Percentiles rank a stretch among this genome's conserved stretches.
These are phyloP conservation scores for Arthrinium puccinioides DNA, from an alignment of 2,329 filamentous ascomycete species.

Conservation along the genomic window DNA sequence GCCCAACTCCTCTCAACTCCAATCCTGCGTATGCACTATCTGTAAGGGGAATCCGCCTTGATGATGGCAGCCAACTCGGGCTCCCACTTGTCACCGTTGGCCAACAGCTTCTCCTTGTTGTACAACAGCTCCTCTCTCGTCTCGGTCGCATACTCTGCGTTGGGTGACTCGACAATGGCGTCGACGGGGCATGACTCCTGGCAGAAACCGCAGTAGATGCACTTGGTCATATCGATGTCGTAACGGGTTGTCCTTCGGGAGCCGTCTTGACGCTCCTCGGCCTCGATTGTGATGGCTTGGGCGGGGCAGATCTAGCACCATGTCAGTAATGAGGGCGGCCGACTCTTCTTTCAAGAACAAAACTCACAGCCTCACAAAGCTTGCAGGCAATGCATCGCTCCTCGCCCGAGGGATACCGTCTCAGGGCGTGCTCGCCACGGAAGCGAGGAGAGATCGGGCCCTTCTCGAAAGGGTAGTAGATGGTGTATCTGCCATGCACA, in stretches of 20 bases:
- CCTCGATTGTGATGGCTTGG: conserved; percentile 97
- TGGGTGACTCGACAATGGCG: conserved; percentile 65
- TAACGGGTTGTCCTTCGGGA: conserved; percentile 93
- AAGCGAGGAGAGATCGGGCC: conserved; percentile 96
- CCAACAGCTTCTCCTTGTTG: conserved; percentile 90
- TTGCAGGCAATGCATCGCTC: conserved; percentile 99
- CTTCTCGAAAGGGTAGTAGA: conserved; percentile 98
- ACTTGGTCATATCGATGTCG: conserved; percentile 99
- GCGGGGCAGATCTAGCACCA: conserved; percentile 75
- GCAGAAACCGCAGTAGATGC: conserved; percentile 99
- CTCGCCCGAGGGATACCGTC: conserved; percentile 93
- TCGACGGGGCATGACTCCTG: conserved; percentile 98
- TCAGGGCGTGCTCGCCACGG: conserved; percentile 93
- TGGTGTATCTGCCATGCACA: conserved; percentile 67
- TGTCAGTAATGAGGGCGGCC: neutral
- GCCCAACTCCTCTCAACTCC: conserved; percentile 1
- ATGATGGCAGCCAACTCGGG: conserved; percentile 89
- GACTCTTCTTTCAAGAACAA: neutral
- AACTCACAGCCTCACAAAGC: conserved; percentile 78
- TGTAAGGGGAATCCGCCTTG: conserved; percentile 87
- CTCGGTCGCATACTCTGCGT: conserved; percentile 57
- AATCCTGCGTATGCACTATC: conserved; percentile 46
- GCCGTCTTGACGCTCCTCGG: conserved; percentile 94
- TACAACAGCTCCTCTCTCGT: conserved; percentile 89
- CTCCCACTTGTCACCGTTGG: conserved; percentile 96